A percentile compares a stretch with the other conserved stretches of the same genome.
Conservation (phyloP, 306 rosid genomes). For the Cotoneaster glaucophyllus region DNA sequence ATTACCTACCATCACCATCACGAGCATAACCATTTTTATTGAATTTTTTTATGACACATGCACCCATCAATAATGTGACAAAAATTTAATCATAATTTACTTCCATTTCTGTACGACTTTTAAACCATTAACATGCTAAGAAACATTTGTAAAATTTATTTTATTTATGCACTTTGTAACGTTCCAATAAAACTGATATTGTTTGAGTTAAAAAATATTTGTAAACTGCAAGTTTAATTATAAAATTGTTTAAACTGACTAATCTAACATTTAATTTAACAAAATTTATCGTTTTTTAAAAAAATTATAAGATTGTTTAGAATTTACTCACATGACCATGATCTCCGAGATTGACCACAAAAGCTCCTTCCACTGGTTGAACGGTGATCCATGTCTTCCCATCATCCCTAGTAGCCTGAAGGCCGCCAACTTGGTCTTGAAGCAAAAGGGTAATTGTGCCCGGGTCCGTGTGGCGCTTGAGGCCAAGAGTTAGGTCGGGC, state of each 20-base stretch:
- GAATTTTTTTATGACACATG: neutral
- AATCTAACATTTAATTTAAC: too few relatives aligned
- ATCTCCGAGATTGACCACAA: conserved; percentile 89
- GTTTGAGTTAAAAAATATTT: neutral
- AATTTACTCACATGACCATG: conserved; percentile 66
- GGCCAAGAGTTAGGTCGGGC: conserved; percentile 84
- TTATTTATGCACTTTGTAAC: neutral
- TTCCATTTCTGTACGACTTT: neutral
- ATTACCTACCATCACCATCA: neutral
- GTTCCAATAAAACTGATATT: too few relatives aligned
- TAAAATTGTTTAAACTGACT: neutral
- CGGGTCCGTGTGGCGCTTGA: conserved; percentile 85
- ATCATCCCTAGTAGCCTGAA: conserved; percentile 72
- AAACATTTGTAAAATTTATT: too few relatives aligned
- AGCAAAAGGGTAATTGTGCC: conserved; percentile 86
- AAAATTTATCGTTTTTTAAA: too few relatives aligned
- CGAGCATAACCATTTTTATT: too few relatives aligned
- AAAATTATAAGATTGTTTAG: too few relatives aligned
- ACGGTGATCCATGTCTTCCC: conserved; percentile 88
- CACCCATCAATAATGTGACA: neutral
- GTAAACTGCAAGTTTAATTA: neutral
- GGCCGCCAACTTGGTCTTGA: conserved; percentile 91
- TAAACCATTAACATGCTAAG: neutral
- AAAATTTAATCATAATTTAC: too few relatives aligned
- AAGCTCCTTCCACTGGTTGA: conserved; percentile 76